A percentile compares a stretch with the other conserved stretches of the same genome.
phyloP scores from a whole-genome alignment of 208 protist genomes.

The Spongospora subterranea region DNA sequence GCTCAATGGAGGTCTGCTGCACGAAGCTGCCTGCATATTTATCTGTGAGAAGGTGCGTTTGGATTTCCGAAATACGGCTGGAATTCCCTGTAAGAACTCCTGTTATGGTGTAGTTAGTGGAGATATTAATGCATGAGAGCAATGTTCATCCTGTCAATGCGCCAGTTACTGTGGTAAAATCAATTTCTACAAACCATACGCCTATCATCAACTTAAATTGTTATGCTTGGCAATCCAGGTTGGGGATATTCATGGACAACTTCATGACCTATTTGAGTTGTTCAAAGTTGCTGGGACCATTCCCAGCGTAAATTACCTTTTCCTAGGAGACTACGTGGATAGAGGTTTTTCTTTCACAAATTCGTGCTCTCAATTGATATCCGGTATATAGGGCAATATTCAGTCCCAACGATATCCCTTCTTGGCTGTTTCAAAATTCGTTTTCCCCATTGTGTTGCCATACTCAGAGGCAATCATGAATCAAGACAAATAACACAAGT shows the following conservation, averaged over 20 bases:
- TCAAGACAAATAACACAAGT: slow-evolving; percentile 93
- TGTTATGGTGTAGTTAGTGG: background rate
- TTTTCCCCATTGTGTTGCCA: slow-evolving; percentile 91
- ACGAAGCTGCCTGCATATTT: background rate
- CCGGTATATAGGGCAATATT: slow-evolving; percentile 65
- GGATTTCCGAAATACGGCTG: no score
- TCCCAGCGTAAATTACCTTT: slow-evolving; percentile 97
- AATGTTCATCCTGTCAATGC: background rate
- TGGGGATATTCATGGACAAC: slow-evolving; percentile 54
- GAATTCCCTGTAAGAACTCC: background rate
- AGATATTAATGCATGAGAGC: background rate
- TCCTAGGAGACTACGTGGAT: slow-evolving; percentile 81
- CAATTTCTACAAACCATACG: background rate
- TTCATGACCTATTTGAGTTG: slow-evolving; percentile 83
- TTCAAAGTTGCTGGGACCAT: slow-evolving; percentile 81
- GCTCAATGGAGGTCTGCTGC: background rate
- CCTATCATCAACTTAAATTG: background rate
- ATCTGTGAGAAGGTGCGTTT: background rate
- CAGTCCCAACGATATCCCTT: slow-evolving; percentile 88
- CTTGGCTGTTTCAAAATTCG: slow-evolving; percentile 87
- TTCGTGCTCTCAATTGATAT: background rate
- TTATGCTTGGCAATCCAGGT: background rate
- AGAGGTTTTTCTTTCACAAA: slow-evolving; percentile 28
- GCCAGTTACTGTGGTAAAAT: slow-evolving; percentile 5
- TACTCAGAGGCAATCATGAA: slow-evolving; percentile 97